These are phyloP conservation scores for Croton setiger DNA, from an alignment of 441 rosid genomes.

Conservation along the genomic window DNA sequence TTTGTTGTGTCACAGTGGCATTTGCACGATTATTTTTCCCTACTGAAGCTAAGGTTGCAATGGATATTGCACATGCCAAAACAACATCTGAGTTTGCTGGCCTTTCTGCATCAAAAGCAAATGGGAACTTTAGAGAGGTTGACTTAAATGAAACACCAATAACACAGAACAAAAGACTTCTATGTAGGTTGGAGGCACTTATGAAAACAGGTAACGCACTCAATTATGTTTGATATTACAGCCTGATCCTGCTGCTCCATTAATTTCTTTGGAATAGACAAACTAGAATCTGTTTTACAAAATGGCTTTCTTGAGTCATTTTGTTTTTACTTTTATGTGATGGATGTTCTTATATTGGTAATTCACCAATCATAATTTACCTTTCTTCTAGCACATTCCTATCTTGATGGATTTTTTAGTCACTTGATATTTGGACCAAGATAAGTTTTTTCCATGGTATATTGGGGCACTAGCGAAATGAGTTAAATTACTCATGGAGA, in stretches of 20 bases:
- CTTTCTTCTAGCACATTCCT: too few relatives aligned
- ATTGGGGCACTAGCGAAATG: too few relatives aligned
- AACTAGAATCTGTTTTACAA: too few relatives aligned
- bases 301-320: too few relatives aligned
- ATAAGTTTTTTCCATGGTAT: too few relatives aligned
- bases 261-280: neutral
- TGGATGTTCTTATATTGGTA: too few relatives aligned
- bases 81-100: conserved; percentile 66
- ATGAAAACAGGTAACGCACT: conserved; percentile 69
- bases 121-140: conserved; percentile 66
- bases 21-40: conserved; percentile 84
- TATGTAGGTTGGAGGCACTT: conserved; percentile 71
- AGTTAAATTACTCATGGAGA: too few relatives aligned
- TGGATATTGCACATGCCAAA: conserved; percentile 79
- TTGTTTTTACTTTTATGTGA: too few relatives aligned
- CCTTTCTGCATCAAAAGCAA: conserved; percentile 49
- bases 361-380: too few relatives aligned
- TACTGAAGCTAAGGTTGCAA: conserved; percentile 87
- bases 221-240: conserved; percentile 6
- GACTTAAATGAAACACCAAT: conserved; percentile 87
- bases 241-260: neutral
- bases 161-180: conserved; percentile 62
- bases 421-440: too few relatives aligned
- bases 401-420: too few relatives aligned
- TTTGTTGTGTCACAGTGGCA: conserved; percentile 52